Evolutionary conservation across 768 basidiomycete species (phyloP).

Genomic region (Suillus plorans): DNA sequence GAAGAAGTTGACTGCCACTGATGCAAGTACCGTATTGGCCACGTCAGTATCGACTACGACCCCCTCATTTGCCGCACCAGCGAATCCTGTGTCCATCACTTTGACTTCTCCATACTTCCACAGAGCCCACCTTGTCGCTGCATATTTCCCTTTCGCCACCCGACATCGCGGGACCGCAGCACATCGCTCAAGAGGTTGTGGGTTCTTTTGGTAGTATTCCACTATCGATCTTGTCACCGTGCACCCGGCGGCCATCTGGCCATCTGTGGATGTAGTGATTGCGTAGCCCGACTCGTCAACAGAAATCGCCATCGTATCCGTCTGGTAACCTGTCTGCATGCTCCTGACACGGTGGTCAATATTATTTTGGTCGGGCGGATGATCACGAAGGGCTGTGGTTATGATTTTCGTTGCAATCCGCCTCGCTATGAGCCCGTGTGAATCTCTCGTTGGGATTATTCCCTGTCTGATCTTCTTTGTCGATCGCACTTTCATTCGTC

Average conservation of each 20-base stretch:
- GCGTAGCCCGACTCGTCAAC: neutral
- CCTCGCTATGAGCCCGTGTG: neutral
- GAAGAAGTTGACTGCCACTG: neutral
- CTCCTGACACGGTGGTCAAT: neutral
- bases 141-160: neutral
- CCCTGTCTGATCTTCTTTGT: neutral
- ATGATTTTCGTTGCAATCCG: neutral
- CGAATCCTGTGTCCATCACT: neutral
- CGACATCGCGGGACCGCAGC: neutral
- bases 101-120: neutral
- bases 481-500: neutral
- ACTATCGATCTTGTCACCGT: neutral
- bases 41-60: neutral
- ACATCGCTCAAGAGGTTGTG: neutral
- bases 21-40: neutral
- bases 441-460: neutral
- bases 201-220: constrained; percentile 1
- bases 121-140: neutral
- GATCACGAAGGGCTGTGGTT: neutral
- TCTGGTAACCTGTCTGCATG: neutral
- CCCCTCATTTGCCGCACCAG: neutral
- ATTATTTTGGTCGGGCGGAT: neutral
- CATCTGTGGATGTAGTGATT: neutral
- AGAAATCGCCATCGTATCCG: neutral
- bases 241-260: neutral